Base-by-base conservation (phyloP, 1,284 basidiomycete species). In the Pseudozyma thailandica region DNA sequence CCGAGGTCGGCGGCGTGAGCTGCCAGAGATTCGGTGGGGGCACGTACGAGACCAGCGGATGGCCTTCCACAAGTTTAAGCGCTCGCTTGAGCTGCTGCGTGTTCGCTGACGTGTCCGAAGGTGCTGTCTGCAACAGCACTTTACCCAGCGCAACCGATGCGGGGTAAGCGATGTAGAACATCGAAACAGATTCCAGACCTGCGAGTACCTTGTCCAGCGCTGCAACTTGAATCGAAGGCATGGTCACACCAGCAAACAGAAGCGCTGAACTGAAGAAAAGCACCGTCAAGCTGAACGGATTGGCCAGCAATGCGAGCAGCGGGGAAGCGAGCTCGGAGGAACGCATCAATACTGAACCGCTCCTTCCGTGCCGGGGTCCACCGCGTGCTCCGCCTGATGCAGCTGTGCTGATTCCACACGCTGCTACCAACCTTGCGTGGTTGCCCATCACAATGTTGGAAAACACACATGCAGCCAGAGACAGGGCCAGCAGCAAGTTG, bases 161-260 rank as follows among this genome's bases (percentile, higher is more conserved):
- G 0, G 79, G 78, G 26, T 71, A 74, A 7, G 78, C 76, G 25
- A 81, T 52, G 51, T 77, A 82, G 26, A 78, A 70, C 81, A 82
- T 82, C 0, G 62, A 56, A 5, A 77, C 78, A 35, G 74, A 71
- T 39, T 82, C 78, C 12, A 82, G 60, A 0, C 78, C 78, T 0
- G 81, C 81, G 4, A 82, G 61, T 5, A 82, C 75, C 58, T 82
- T 82, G 56, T 82, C 81, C 27, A 82, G 53, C 20, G 79, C 78
- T 7, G 80, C 77, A 0, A 80, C 72, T 43, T 82, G 79, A 12
- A 77, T 42, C 18, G 74, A 55, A 1, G 78, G 79, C 65, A 82
- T 71, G 13, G 74, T 63, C 1, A 82, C 38, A 1, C 65, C 61
- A 0, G 80, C 70, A 39, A 78, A 61, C 28, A 75, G 55, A 16